A percentile compares a stretch with the other conserved stretches of the same genome.
Evolutionary conservation across 23 red algal genomes (phyloP).

Genomic region (Chondrus crispus): DNA sequence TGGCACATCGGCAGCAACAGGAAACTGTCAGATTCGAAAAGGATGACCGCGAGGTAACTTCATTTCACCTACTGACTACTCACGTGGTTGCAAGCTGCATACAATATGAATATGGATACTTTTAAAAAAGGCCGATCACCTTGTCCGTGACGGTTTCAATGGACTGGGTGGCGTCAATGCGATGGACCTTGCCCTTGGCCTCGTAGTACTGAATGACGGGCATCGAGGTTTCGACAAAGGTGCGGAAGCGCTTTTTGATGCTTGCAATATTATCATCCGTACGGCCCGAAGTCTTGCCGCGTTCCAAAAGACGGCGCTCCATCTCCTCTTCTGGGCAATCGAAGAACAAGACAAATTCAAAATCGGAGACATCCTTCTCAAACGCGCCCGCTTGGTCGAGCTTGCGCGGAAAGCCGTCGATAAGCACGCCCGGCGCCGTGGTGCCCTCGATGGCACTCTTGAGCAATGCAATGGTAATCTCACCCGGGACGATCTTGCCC

Average conservation of each 20-base stretch:
- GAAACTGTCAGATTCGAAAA: too few relatives aligned
- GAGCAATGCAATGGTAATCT: conserved; percentile 86
- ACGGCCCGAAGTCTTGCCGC: conserved; percentile 82
- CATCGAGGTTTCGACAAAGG: conserved; percentile 88
- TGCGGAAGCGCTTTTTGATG: conserved; percentile 95
- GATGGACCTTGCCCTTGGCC: conserved; percentile 78
- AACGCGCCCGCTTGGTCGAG: conserved; percentile 90
- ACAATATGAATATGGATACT: too few relatives aligned
- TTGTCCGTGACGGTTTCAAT: conserved; percentile 60
- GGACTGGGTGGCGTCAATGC: conserved; percentile 73
- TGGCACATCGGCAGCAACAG: too few relatives aligned
- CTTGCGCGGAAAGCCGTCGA: conserved; percentile 97
- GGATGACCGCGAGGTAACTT: too few relatives aligned
- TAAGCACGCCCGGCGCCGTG: conserved; percentile 78
- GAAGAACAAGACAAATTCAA: conserved; percentile 98
- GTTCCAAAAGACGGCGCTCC: conserved; percentile 79
- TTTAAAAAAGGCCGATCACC: conserved; percentile 26
- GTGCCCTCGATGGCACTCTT: conserved; percentile 61
- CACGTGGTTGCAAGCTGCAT: too few relatives aligned
- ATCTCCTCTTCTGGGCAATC: conserved; percentile 96
- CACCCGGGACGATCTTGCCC: conserved; percentile 92
- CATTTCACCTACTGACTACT: too few relatives aligned
- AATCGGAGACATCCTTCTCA: conserved; percentile 73
- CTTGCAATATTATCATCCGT: conserved; percentile 85
- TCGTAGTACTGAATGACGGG: conserved; percentile 94